Base-by-base conservation (phyloP, 2,329 filamentous ascomycete species). In the Cytospora piceicola region DNA sequence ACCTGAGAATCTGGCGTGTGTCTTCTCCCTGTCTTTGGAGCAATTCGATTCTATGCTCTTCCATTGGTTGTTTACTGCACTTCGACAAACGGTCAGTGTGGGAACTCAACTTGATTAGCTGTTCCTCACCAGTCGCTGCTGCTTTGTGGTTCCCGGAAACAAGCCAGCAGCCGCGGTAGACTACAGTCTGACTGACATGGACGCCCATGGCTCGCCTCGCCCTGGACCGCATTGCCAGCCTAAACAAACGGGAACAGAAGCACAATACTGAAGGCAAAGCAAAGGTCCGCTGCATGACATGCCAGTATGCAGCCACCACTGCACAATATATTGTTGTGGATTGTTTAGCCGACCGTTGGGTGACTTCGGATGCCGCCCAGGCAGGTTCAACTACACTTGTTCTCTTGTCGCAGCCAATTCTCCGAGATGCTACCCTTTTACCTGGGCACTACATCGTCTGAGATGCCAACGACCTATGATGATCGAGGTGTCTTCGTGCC, bases 1-100 rank as follows among this genome's bases (percentile, higher is more conserved):
- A 72, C 69, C 63, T 65, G 59, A 73, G 71, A 72, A 72, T 72
- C 70, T 68, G 64, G 62, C 69, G 55, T 71, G 69, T 70, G 68
- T 61, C 39, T 59, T 62, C 67, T 60, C 64, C 56, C 27, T 56
- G 64, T 24, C 46, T 27, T 55, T 39, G 53, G 60, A 67, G 49
- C 55, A 65, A 56, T 42, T 39, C 24, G 32, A 27, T 30, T 24
- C 55, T 3, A 27, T 17, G 36, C 34, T 34, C 34, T 55, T 58
- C 55, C 49, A 61, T 61, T 56, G 63, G 55, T 51, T 49, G 22
- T 9, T 29, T 32, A 20, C 24, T n/a, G 17, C 22, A 39, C 49
- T 49, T 56, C 52, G 54, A 67, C 68, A 70, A 69, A 69, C 67
- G 64, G 63, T 52, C 46, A n/a, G 30, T 46, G 56, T 56, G 53